Evolutionary conservation across 2,329 filamentous ascomycete species (phyloP).

Genomic region (Pyrenochaeta sp.): DNA sequence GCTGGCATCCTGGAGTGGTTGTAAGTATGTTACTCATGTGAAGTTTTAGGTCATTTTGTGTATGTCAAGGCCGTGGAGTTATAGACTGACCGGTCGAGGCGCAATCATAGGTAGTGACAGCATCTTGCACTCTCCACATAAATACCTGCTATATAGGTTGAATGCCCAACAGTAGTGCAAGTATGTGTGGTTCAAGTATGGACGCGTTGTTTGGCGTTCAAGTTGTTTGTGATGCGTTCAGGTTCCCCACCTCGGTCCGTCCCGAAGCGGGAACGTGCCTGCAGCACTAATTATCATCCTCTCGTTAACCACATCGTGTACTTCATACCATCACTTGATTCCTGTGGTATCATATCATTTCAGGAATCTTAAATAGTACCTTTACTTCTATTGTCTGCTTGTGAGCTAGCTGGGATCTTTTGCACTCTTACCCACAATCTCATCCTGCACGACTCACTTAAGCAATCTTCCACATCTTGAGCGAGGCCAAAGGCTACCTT

Average conservation of each 20-base stretch:
- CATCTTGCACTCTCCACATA: slow-evolving; percentile 11
- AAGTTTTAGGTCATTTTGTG: too few species aligned
- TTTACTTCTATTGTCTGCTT: too few species aligned
- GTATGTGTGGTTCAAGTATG: not conserved
- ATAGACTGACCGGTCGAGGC: slow-evolving; percentile 20
- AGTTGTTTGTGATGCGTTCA: slow-evolving; percentile 2
- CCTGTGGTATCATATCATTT: too few species aligned
- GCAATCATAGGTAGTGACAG: slow-evolving; percentile 28
- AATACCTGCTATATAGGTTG: not conserved
- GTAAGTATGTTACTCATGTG: slow-evolving; percentile 7
- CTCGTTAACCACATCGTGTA: too few species aligned
- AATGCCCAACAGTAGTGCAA: not conserved
- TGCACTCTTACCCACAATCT: too few species aligned
- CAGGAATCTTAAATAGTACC: too few species aligned
- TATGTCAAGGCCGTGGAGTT: not conserved
- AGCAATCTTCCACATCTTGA: too few species aligned
- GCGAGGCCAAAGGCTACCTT: too few species aligned
- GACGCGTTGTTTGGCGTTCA: slow-evolving; percentile 19
- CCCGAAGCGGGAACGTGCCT: slow-evolving; percentile 5
- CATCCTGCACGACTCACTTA: too few species aligned
- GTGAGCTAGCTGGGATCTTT: too few species aligned
- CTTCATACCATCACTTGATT: too few species aligned
- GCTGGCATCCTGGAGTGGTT: slow-evolving; percentile 33
- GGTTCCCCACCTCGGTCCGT: slow-evolving; percentile 17
- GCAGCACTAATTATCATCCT: not conserved